A percentile compares a stretch with the other conserved stretches of the same genome.
Conservation (phyloP, 1,284 basidiomycete species). For the Abortiporus biennis region DNA sequence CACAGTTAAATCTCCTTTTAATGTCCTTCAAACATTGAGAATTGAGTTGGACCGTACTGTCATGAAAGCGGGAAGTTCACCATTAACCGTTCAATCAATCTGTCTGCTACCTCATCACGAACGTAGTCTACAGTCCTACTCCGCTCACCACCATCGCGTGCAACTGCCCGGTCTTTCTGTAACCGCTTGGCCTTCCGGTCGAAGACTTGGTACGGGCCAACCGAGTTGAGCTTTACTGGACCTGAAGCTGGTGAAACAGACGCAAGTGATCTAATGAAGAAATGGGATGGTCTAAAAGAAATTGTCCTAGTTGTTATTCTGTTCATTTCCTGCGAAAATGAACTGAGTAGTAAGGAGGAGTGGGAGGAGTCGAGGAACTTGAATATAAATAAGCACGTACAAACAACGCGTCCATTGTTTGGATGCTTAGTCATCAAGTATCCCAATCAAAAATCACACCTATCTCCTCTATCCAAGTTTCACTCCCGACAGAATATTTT, state of each 20-base stretch:
- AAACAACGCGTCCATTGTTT: too few relatives aligned
- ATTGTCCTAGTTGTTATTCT: too few relatives aligned
- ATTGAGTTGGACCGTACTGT: not conserved
- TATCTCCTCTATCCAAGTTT: too few relatives aligned
- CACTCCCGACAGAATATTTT: too few relatives aligned
- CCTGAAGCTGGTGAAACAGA: constrained; percentile 22
- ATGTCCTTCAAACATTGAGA: constrained; percentile 64
- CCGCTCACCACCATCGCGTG: constrained; percentile 45
- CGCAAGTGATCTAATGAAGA: constrained; percentile 19
- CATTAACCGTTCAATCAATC: constrained; percentile 85
- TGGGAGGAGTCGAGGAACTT: too few relatives aligned
- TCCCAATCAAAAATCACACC: too few relatives aligned
- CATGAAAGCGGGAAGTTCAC: constrained; percentile 30
- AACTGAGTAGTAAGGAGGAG: too few relatives aligned
- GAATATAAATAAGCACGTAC: too few relatives aligned
- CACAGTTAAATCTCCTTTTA: constrained; percentile 73
- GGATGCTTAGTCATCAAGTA: too few relatives aligned
- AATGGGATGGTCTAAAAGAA: too few relatives aligned
- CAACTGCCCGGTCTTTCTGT: constrained; percentile 78
- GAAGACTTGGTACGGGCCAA: constrained; percentile 77
- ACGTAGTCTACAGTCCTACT: constrained; percentile 90
- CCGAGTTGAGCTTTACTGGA: constrained; percentile 34
- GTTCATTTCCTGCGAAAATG: too few relatives aligned
- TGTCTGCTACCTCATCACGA: constrained; percentile 84
- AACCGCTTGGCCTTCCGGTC: constrained; percentile 79